Evolutionary conservation across 2,329 filamentous ascomycete genomes (phyloP).

Genomic region (Fusarium illudens): DNA sequence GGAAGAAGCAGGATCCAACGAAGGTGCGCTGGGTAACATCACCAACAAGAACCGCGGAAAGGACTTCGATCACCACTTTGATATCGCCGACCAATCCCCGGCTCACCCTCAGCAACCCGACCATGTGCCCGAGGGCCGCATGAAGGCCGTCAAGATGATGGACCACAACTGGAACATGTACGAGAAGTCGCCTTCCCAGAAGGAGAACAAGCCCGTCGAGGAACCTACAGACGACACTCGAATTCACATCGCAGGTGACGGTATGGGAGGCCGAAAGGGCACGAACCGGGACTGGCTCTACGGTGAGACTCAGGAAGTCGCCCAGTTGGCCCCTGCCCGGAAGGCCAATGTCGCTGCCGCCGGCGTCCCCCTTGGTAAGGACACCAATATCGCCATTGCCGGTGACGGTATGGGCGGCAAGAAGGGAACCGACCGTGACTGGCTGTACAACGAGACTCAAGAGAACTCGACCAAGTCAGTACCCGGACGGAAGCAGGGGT

Average conservation of each 20-base stretch:
- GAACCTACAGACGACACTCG: constrained; percentile 53
- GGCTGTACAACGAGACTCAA: constrained; percentile 64
- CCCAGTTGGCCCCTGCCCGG: constrained; percentile 31
- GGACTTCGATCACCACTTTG: constrained; percentile 81
- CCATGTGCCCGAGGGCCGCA: constrained; percentile 64
- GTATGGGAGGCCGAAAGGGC: constrained; percentile 70
- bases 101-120: constrained; percentile 53
- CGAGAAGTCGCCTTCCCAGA: constrained; percentile 64
- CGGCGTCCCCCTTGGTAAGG: constrained; percentile 26
- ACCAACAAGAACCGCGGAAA: constrained; percentile 80
- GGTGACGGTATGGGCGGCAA: constrained; percentile 73
- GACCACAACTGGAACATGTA: constrained; percentile 68
- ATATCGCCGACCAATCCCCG: constrained; percentile 74
- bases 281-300: constrained; percentile 66
- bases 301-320: constrained; percentile 45
- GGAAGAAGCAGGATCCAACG: constrained; percentile 55
- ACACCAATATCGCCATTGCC: constrained; percentile 52
- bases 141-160: constrained; percentile 79
- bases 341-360: constrained; percentile 25
- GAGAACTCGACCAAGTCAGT: constrained; percentile 43
- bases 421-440: constrained; percentile 61
- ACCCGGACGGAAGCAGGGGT: constrained; percentile 47
- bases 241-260: constrained; percentile 65
- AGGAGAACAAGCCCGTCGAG: constrained; percentile 60
- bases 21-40: constrained; percentile 67